These are phyloP conservation scores for Malus hybrid DNA, from an alignment of 331 rosid genomes.

Conservation along the genomic window DNA sequence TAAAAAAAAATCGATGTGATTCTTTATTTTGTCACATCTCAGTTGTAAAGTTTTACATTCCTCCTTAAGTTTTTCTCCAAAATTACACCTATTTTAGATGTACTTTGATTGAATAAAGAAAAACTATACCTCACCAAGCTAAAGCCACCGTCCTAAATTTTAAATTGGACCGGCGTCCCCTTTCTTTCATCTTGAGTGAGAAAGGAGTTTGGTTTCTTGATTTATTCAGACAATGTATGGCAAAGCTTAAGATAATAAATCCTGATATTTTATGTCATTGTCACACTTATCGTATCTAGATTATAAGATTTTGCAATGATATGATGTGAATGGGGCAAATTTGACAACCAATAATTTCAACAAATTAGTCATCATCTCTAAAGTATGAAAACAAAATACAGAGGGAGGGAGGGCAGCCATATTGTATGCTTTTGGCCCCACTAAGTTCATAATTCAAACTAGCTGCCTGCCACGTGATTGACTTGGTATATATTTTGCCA, in stretches of 20 bases:
- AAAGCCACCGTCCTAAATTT: no score
- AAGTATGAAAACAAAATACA: conserved; percentile 39
- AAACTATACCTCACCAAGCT: no score
- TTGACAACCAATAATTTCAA: conserved; percentile 41
- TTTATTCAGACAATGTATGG: not conserved
- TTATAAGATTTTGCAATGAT: conserved; percentile 44
- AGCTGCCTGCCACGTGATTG: conserved; percentile 47
- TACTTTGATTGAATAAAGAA: no score
- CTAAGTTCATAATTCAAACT: conserved; percentile 38
- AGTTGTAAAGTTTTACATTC: no score
- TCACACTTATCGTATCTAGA: conserved; percentile 20
- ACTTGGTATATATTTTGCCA: conserved; percentile 7
- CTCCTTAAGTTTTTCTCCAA: no score
- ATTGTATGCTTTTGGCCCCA: conserved; percentile 20
- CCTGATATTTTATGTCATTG: conserved; percentile 3
- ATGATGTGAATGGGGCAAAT: conserved; percentile 38
- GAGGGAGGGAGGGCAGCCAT: not conserved
- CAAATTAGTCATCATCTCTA: conserved; percentile 15
- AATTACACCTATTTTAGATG: no score
- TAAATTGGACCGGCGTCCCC: no score
- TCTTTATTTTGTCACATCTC: no score
- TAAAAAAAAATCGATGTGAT: accelerated
- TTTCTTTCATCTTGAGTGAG: no score
- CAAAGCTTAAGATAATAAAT: not conserved
- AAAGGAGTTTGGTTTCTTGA: not conserved